Evolutionary conservation across 495 filamentous ascomycete species (phyloP), one percentile per base, ranked within the genome.

Genomic region (Choiromyces venosus): DNA sequence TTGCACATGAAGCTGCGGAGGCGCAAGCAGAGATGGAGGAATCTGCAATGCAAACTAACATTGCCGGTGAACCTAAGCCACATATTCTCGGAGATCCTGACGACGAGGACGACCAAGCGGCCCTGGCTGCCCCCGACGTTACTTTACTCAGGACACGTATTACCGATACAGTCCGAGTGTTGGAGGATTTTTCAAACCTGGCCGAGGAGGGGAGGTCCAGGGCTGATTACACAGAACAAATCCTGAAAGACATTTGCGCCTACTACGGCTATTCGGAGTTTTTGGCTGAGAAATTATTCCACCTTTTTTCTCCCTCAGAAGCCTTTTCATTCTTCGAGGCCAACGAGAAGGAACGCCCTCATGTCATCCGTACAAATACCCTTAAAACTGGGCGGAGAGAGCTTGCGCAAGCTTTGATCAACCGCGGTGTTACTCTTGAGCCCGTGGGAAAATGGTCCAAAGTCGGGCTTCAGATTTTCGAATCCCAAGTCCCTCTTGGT

Each of bases 381-480:
- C 87, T 99, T 65, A 91, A 92, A 71, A 97, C 96, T 14, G 92
- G 94, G 82, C 90, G 95, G 72, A 87, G 95, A 76, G 92, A 96
- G 65, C 89, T 99, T 35, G 95, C 95, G 37, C 94, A 97, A 82
- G 88, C 93, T 3, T 87, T 99, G 52, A 99, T 99, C 86, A 97
- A 97, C 84, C 93, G 95, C 68, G 95, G 95, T 73, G 95, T 98
- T 64, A 94, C 93, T 25, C 87, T 99, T 42, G 95, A 99, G 82
- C 95, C 95, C 16, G 92, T 99, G 1, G 95, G 95, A 52, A 99
- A 99, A 82, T 99, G 95, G 95, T 95, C 92, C 44, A 99, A 99
- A 83, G 92, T 98, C 76, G 95, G 95, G 61, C 87, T 99, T 14
- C 95, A 99, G 82, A 87, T 99, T 38, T 99, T 98, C 83, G 96